These are phyloP conservation scores for Emergomyces africanus DNA, from an alignment of 2,329 filamentous ascomycete species.

Conservation along the genomic window DNA sequence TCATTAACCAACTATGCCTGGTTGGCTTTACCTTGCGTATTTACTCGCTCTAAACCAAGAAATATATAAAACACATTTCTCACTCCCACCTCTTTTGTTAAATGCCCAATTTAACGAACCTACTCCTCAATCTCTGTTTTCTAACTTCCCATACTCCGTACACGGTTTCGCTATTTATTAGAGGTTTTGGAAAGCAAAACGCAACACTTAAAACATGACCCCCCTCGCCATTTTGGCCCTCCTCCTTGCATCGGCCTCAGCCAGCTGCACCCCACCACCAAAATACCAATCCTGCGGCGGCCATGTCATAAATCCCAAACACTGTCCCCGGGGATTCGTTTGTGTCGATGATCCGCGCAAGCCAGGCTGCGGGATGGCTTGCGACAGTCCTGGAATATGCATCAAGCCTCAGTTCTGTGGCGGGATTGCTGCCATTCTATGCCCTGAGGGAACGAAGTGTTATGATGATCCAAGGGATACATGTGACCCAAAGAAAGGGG, in stretches of 20 bases:
- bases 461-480: not conserved
- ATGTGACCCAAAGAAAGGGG: constrained; percentile 1
- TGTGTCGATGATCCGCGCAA: not conserved
- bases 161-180: not conserved
- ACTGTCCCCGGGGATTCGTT: not conserved
- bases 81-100: not conserved
- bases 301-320: not conserved
- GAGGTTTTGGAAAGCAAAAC: not conserved
- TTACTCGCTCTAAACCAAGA: not conserved
- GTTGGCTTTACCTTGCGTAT: not conserved
- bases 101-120: not conserved
- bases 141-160: not conserved
- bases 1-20: not conserved
- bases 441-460: not conserved
- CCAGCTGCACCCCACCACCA: not conserved
- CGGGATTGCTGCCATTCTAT: not conserved
- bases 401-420: not conserved
- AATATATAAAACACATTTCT: not conserved
- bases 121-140: not conserved
- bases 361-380: not conserved
- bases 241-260: not conserved
- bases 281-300: not conserved
- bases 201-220: not conserved
- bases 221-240: not conserved
- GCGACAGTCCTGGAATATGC: not conserved